Evolutionary conservation across 106 monocot species (phyloP), one percentile per base, ranked within the genome.

Genomic region (Allium cepa): DNA sequence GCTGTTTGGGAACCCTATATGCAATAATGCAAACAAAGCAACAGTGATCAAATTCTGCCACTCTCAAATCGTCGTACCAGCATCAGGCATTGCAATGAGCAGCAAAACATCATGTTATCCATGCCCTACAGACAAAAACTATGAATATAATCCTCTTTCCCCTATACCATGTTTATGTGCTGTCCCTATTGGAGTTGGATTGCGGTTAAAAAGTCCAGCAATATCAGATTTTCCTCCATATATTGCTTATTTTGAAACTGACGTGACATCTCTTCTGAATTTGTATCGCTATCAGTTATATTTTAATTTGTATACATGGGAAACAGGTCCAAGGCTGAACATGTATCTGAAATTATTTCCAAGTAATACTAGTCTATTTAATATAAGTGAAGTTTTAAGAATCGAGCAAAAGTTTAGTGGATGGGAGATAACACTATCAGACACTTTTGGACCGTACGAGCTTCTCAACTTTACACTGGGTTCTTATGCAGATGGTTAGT

Each of bases 361-460:
- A 36, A 70, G 64, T 60, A 77, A 80, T 62, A 27, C 72, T 59
- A 78, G 67, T 77, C 57, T 78, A 56, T 96, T 96, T 66, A 88
- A 82, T 80, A 22, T 47, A 63, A 88, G 78, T 77, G 95, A 96
- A 55, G 71, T 96, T 73, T n/a, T 75, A 22, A 76, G 80, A 22
- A 67, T 96, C 64, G 65, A 68, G 72, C 50, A 16, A 10, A 74
- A 77, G 26, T 78, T 91, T 56, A 63, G 81, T 17, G 72, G 64
- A 17, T 96, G 95, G 95, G 76, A 86, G 64, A 86, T 96, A 73
- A 76, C 82, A 63, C 74, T 84, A 69, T 77, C 59, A 47, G 76
- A 83, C 73, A 75, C 81, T 67, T 91, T 88, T 79, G 95, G 95
- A 70, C 95, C 95, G 48, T 96, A 96, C 59, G 95, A 96, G 53